Evolutionary conservation across 805 yeast genomes (phyloP).

Genomic region (Candida piceae): DNA sequence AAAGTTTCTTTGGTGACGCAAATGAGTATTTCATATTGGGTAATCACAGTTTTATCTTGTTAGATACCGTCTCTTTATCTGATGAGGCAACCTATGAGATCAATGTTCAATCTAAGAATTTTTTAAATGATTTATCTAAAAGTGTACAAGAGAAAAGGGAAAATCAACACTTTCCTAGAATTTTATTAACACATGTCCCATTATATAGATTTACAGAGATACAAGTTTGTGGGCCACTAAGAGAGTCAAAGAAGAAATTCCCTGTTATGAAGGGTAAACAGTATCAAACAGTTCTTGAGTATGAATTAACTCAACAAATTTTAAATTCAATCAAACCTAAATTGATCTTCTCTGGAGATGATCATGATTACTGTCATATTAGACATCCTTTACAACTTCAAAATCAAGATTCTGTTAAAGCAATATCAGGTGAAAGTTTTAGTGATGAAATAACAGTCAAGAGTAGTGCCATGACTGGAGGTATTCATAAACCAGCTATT

Average conservation of each 20-base stretch:
- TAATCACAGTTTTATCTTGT: slow-evolving; percentile 65
- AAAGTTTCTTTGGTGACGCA: slow-evolving; percentile 67
- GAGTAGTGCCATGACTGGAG: slow-evolving; percentile 90
- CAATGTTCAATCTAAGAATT: slow-evolving; percentile 43
- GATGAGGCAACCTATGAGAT: slow-evolving; percentile 44
- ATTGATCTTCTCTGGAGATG: slow-evolving; percentile 86
- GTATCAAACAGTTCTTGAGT: slow-evolving; percentile 79
- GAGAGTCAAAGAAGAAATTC: slow-evolving; percentile 65
- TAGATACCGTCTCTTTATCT: slow-evolving; percentile 79
- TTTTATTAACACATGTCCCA: slow-evolving; percentile 84
- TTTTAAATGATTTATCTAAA: slow-evolving; percentile 39
- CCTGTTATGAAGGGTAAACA: slow-evolving; percentile 75
- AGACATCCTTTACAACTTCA: slow-evolving; percentile 38
- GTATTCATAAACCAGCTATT: slow-evolving; percentile 78
- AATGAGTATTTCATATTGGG: slow-evolving; percentile 50
- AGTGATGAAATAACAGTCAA: slow-evolving; percentile 75
- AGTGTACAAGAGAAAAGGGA: slow-evolving; percentile 14
- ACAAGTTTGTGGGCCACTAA: slow-evolving; percentile 65
- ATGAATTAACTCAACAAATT: slow-evolving; percentile 51
- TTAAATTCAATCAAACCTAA: slow-evolving; percentile 57
- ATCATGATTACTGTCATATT: slow-evolving; percentile 89
- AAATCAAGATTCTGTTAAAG: slow-evolving; percentile 1
- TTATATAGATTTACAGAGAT: slow-evolving; percentile 55
- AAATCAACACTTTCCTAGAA: slow-evolving; percentile 43
- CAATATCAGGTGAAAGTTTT: slow-evolving; percentile 7